Evolutionary conservation across 257 asterid genomes (phyloP).

Genomic region (Dorcoceras hygrometricum): DNA sequence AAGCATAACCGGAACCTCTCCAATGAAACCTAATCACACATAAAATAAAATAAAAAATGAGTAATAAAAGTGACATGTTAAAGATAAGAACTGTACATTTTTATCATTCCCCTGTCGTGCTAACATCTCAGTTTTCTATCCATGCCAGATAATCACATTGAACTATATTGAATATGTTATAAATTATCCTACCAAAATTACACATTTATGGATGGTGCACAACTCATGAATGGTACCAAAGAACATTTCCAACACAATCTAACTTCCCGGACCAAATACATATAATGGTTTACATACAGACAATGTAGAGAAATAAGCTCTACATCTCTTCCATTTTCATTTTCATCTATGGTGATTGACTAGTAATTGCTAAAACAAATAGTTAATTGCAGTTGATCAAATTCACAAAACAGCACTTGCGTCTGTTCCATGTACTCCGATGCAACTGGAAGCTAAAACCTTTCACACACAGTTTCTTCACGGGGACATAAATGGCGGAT

Average conservation of each 20-base stretch:
- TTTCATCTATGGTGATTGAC: neutral
- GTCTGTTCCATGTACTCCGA: too few species aligned
- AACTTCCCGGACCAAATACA: neutral
- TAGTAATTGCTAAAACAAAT: too few species aligned
- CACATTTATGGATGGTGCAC: neutral
- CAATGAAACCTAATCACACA: conserved; percentile 64
- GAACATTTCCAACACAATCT: neutral
- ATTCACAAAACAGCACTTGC: too few species aligned
- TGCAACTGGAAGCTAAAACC: too few species aligned
- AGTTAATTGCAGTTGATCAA: too few species aligned
- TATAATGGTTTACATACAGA: neutral
- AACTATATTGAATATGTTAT: neutral
- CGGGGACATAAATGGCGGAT: neutral
- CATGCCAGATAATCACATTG: neutral
- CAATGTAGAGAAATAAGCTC: neutral
- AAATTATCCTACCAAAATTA: neutral
- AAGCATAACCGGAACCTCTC: conserved; percentile 83
- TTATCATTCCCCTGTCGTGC: neutral
- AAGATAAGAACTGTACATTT: neutral
- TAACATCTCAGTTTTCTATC: too few species aligned
- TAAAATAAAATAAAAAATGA: conserved; percentile 4
- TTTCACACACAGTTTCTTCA: too few species aligned
- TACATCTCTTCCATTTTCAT: neutral
- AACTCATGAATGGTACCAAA: neutral
- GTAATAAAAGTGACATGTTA: conserved; percentile 5